A percentile compares a stretch with the other conserved stretches of the same genome.
phyloP scores from a whole-genome alignment of 2,329 filamentous ascomycete species.

The Colletotrichum orbiculare region DNA sequence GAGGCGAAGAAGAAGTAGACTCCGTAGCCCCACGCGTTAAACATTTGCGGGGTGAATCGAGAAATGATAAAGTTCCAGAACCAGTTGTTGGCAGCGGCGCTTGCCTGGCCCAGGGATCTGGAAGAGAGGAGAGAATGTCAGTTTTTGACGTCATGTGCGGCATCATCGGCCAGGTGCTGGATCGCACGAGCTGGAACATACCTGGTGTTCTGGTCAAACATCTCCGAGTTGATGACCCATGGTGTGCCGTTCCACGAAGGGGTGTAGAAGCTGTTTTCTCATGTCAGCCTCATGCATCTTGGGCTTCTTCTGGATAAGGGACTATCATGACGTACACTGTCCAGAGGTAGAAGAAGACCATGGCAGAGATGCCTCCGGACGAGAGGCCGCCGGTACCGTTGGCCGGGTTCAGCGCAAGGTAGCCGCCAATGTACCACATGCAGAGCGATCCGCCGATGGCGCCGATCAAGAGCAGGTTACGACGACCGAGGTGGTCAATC shows the following conservation, averaged over 20 bases:
- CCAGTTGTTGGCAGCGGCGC: slow-evolving; percentile 79
- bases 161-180: background rate
- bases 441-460: slow-evolving; percentile 65
- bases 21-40: slow-evolving; percentile 67
- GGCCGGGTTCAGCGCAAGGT: slow-evolving; percentile 57
- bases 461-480: slow-evolving; percentile 73
- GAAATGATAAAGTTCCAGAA: slow-evolving; percentile 77
- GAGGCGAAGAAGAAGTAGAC: slow-evolving; percentile 77
- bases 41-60: slow-evolving; percentile 76
- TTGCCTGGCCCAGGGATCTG: slow-evolving; percentile 74
- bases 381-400: slow-evolving; percentile 48
- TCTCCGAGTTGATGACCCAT: slow-evolving; percentile 81
- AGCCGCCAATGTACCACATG: slow-evolving; percentile 70
- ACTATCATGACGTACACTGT: slow-evolving; percentile 49
- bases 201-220: slow-evolving; percentile 73
- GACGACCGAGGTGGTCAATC: slow-evolving; percentile 68
- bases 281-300: too few species aligned
- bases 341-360: slow-evolving; percentile 81
- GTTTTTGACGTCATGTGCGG: slow-evolving; percentile 53
- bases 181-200: slow-evolving; percentile 1
- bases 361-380: slow-evolving; percentile 64
- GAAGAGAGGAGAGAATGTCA: background rate
- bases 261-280: slow-evolving; percentile 68
- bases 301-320: too few species aligned
- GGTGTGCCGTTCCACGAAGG: slow-evolving; percentile 79